A percentile compares a stretch with the other conserved stretches of the same genome.
These are phyloP conservation scores for Pseudogymnoascus sp. DNA, from an alignment of 2,329 filamentous ascomycete genomes.

Conservation along the genomic window DNA sequence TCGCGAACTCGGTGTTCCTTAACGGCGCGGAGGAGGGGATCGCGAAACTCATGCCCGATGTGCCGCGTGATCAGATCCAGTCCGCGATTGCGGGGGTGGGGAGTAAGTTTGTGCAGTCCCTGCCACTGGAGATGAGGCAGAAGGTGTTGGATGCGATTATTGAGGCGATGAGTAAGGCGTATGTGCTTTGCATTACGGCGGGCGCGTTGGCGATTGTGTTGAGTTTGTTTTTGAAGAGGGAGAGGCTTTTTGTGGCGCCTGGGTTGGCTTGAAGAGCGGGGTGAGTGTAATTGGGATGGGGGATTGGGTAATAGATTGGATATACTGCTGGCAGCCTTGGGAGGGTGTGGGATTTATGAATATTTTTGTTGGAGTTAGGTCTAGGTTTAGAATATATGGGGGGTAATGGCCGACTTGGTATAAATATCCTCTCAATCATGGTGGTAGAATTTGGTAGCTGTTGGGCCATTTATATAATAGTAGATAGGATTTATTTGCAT, in stretches of 20 bases:
- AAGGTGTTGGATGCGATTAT: slow-evolving; percentile 30
- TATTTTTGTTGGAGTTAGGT: not conserved
- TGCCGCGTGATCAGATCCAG: slow-evolving; percentile 24
- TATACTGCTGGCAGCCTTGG: not conserved
- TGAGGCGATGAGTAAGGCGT: slow-evolving; percentile 28
- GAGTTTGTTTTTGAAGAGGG: slow-evolving; percentile 31
- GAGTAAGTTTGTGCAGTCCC: slow-evolving; percentile 19
- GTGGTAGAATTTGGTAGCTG: not conserved
- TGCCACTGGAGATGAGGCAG: slow-evolving; percentile 14
- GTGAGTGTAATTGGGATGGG: not conserved
- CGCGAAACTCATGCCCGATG: slow-evolving; percentile 22
- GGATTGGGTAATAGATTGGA: not conserved
- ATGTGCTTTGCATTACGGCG: slow-evolving; percentile 29
- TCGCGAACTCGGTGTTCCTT: slow-evolving; percentile 34
- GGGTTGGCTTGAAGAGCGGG: not conserved
- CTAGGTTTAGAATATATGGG: not conserved
- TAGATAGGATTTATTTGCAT: not conserved
- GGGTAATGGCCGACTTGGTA: not conserved
- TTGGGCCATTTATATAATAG: not conserved
- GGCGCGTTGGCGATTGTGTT: slow-evolving; percentile 28
- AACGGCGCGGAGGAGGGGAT: slow-evolving; percentile 29
- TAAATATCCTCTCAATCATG: not conserved
- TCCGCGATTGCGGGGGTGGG: slow-evolving; percentile 26
- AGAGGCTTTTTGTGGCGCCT: slow-evolving; percentile 28
- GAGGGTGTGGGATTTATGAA: not conserved